Conservation (phyloP, 1,284 basidiomycete species). For the Apiotrichum veenhuisii region DNA sequence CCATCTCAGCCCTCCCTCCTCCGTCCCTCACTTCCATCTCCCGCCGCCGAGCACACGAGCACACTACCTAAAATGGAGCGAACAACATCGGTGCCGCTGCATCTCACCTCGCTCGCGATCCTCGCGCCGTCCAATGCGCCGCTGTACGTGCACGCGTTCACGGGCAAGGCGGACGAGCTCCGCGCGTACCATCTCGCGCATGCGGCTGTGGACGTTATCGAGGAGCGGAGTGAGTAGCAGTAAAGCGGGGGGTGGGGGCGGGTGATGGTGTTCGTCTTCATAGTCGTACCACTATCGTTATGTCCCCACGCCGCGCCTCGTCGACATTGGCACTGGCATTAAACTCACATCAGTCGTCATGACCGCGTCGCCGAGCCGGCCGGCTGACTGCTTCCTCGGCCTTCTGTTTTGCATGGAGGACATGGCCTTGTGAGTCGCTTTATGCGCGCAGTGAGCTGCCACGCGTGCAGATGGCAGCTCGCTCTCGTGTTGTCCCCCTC, state of each 20-base stretch:
- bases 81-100: slow-evolving; percentile 37
- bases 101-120: slow-evolving; percentile 45
- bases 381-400: slow-evolving; percentile 48
- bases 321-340: background rate
- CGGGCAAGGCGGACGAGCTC: slow-evolving; percentile 41
- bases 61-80: slow-evolving; percentile 24
- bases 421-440: slow-evolving; percentile 48
- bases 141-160: slow-evolving; percentile 48
- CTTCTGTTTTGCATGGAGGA: slow-evolving; percentile 51
- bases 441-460: no score
- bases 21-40: background rate
- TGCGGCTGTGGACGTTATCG: slow-evolving; percentile 48
- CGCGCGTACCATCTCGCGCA: slow-evolving; percentile 48
- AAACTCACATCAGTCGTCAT: slow-evolving; percentile 37
- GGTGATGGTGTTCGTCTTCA: no score
- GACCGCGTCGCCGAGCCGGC: slow-evolving; percentile 40
- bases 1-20: background rate
- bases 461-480: background rate
- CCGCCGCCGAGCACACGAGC: background rate
- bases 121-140: slow-evolving; percentile 45
- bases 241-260: background rate
- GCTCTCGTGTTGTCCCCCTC: background rate
- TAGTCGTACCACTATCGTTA: no score
- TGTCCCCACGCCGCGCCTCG: no score
- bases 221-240: slow-evolving; percentile 45